Conservation (phyloP, 768 basidiomycete genomes). For the Termitomyces sp. region DNA sequence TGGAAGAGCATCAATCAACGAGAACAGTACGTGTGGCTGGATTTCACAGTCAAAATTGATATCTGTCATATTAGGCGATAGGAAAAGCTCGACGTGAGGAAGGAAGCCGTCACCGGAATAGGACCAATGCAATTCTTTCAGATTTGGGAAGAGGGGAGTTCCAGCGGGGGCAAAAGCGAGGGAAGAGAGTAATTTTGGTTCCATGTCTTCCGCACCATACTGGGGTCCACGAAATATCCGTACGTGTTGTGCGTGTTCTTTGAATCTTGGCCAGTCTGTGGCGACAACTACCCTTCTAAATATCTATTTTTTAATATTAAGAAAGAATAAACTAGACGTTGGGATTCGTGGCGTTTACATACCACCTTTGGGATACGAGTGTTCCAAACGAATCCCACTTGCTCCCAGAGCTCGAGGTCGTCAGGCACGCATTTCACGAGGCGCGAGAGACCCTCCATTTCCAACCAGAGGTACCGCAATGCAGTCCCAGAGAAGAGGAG, state of each 20-base stretch:
- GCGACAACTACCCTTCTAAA: background rate
- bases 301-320: background rate
- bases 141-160: background rate
- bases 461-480: background rate
- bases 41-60: too few species aligned
- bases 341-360: background rate
- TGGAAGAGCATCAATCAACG: background rate
- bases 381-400: background rate
- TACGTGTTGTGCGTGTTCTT: background rate
- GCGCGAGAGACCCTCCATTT: background rate
- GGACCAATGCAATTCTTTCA: background rate
- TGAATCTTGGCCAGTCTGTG: background rate
- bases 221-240: background rate
- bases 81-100: background rate
- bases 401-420: too few species aligned
- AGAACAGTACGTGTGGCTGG: background rate
- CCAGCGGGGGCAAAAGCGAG: background rate
- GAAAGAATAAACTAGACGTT: too few species aligned
- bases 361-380: background rate
- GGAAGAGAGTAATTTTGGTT: background rate
- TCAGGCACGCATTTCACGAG: constrained; percentile 6
- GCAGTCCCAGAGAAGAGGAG: background rate
- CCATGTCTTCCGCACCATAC: background rate
- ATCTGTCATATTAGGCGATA: too few species aligned
- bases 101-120: background rate